A percentile compares a stretch with the other conserved stretches of the same genome.
These are phyloP conservation scores for Myrica gale DNA, from an alignment of 306 rosid genomes.

Conservation along the genomic window DNA sequence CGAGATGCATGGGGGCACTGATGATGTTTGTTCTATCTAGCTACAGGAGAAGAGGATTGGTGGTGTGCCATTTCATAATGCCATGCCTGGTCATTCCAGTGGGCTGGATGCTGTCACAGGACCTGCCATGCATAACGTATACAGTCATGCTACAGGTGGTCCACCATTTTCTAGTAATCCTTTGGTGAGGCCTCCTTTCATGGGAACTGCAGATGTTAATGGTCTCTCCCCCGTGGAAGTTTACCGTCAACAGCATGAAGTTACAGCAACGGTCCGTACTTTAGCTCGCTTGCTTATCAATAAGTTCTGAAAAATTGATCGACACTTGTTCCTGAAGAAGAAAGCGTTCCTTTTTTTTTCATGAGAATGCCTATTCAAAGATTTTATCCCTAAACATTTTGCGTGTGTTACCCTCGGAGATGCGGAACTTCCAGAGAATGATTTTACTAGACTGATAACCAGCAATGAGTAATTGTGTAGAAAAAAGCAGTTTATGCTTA, in stretches of 20 bases:
- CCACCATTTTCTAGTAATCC: slow-evolving; percentile 57
- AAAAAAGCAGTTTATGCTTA: neutral
- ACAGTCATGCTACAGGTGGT: slow-evolving; percentile 56
- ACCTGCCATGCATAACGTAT: slow-evolving; percentile 52
- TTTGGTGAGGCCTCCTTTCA: slow-evolving; percentile 53
- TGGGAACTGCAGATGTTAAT: slow-evolving; percentile 54
- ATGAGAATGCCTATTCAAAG: neutral
- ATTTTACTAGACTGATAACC: neutral
- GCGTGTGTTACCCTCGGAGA: neutral
- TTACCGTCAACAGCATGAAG: slow-evolving; percentile 89
- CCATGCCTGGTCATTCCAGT: slow-evolving; percentile 46
- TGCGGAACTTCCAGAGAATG: neutral
- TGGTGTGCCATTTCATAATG: slow-evolving; percentile 60
- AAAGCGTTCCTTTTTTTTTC: neutral
- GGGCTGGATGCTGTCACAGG: slow-evolving; percentile 61
- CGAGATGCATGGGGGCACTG: neutral
- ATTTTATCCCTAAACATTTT: neutral
- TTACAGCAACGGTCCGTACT: slow-evolving; percentile 78
- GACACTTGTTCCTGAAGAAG: no score
- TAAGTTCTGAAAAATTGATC: neutral
- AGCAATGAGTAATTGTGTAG: no score
- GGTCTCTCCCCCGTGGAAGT: slow-evolving; percentile 74
- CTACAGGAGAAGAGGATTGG: slow-evolving; percentile 67
- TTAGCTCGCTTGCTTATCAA: slow-evolving; percentile 10
- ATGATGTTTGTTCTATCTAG: slow-evolving; percentile 22